phyloP scores from a whole-genome alignment of 352 stramenopile genomes.

The Phytophthora kernoviae region DNA sequence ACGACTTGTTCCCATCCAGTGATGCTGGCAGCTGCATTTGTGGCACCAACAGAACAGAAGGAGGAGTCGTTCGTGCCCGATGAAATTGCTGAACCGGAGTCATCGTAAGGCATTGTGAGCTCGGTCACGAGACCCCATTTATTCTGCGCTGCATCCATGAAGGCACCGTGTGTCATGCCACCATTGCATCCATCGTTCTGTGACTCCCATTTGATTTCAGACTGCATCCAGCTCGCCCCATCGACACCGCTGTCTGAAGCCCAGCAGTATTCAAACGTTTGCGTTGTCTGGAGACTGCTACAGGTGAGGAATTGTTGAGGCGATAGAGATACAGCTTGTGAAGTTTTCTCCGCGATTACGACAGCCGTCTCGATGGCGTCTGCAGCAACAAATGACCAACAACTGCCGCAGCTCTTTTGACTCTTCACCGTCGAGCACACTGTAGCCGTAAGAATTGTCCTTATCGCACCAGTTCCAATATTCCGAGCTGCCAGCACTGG shows the following conservation, averaged over 20 bases:
- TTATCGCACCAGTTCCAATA: constrained; percentile 80
- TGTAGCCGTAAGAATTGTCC: constrained; percentile 59
- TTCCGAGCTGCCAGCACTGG: constrained; percentile 22
- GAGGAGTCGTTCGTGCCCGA: constrained; percentile 33
- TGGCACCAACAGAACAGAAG: constrained; percentile 37
- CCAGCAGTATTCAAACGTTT: constrained; percentile 86
- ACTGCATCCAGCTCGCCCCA: constrained; percentile 63
- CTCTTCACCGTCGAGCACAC: constrained; percentile 77
- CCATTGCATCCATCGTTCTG: constrained; percentile 79
- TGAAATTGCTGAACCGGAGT: constrained; percentile 39
- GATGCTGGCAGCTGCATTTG: constrained; percentile 70
- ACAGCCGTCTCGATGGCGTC: constrained; percentile 85
- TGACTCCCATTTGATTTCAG: constrained; percentile 78
- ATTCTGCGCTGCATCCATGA: constrained; percentile 73
- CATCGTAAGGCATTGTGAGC: constrained; percentile 78
- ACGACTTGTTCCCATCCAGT: constrained; percentile 73
- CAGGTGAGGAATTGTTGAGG: constrained; percentile 82
- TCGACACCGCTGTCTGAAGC: constrained; percentile 45
- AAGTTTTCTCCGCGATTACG: constrained; percentile 63
- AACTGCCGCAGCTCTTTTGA: constrained; percentile 81
- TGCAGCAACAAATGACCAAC: constrained; percentile 80
- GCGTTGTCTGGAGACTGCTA: constrained; percentile 63
- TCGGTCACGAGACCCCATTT: constrained; percentile 69
- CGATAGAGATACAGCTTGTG: constrained; percentile 62
- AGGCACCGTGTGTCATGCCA: constrained; percentile 83